These are phyloP conservation scores for Termitomyces heimii DNA, from an alignment of 768 basidiomycete species.

Conservation along the genomic window DNA sequence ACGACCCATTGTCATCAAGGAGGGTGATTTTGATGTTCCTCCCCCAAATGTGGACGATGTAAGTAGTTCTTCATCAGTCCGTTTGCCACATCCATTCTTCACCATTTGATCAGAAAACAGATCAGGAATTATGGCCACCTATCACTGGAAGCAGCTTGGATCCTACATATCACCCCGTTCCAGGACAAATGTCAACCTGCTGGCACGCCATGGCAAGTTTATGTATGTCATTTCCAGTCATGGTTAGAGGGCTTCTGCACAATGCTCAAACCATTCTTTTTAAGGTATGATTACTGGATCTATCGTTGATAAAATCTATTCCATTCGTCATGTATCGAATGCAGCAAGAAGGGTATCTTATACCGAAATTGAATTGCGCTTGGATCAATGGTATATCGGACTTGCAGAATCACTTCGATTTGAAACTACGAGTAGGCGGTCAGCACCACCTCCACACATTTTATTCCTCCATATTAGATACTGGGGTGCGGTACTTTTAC, in stretches of 20 bases:
- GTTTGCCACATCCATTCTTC: background rate
- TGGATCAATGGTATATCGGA: constrained; percentile 71
- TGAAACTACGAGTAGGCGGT: constrained; percentile 48
- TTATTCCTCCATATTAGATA: constrained; percentile 69
- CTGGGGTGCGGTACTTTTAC: constrained; percentile 66
- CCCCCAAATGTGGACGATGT: constrained; percentile 54
- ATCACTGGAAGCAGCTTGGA: constrained; percentile 30
- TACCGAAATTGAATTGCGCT: constrained; percentile 51
- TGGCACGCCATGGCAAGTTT: constrained; percentile 54
- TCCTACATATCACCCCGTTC: constrained; percentile 39
- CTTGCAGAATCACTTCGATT: constrained; percentile 61
- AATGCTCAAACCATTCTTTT: background rate
- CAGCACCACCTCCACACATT: constrained; percentile 56
- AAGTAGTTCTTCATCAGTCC: constrained; percentile 6
- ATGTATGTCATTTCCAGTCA: constrained; percentile 33
- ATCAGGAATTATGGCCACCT: constrained; percentile 50
- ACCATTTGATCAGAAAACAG: constrained; percentile 42
- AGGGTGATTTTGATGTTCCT: constrained; percentile 65
- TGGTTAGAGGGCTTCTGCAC: background rate
- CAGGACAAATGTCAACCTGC: constrained; percentile 42
- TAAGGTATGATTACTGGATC: constrained; percentile 62
- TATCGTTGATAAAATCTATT: constrained; percentile 65
- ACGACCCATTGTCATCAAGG: constrained; percentile 62
- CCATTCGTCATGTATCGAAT: constrained; percentile 47
- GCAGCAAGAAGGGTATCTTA: constrained; percentile 43